phyloP scores from a whole-genome alignment of 108 stramenopile genomes.

The Nitzschia palea region DNA sequence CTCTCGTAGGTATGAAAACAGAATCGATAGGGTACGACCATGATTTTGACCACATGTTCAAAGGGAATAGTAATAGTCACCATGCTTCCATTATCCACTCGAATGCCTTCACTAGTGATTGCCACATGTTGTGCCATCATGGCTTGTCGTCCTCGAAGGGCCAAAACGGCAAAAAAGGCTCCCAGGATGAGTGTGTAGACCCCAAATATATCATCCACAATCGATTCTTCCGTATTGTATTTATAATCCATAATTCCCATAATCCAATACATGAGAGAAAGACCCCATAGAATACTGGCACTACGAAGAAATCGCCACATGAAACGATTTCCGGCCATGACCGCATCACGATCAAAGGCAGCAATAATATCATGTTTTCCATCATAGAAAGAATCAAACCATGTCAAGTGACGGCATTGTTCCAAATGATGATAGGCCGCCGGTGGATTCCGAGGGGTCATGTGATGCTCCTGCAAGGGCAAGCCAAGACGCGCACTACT shows the following conservation, averaged over 20 bases:
- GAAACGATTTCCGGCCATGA: slow-evolving; percentile 1
- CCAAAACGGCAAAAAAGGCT: not conserved
- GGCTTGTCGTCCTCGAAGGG: slow-evolving; percentile 2
- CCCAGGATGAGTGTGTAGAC: slow-evolving; percentile 7
- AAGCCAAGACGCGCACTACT: too few species aligned
- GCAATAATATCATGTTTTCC: slow-evolving; percentile 18
- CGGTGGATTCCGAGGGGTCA: not conserved
- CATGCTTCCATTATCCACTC: slow-evolving; percentile 10
- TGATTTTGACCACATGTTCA: slow-evolving; percentile 1
- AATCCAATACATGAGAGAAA: slow-evolving; percentile 3
- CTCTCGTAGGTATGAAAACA: not conserved
- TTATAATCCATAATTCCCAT: not conserved
- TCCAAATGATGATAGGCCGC: slow-evolving; percentile 7
- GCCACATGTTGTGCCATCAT: slow-evolving; percentile 14
- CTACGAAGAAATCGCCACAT: slow-evolving; percentile 4
- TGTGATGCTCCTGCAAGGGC: not conserved
- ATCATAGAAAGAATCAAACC: slow-evolving; percentile 18
- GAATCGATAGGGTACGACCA: not conserved
- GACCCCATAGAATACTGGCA: not conserved
- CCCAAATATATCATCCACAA: slow-evolving; percentile 8
- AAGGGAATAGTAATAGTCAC: slow-evolving; percentile 21
- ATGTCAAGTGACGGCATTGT: slow-evolving; percentile 6
- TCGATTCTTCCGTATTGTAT: not conserved
- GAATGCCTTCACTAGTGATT: slow-evolving; percentile 18
- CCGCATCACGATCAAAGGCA: slow-evolving; percentile 21